These are phyloP conservation scores for slime mould (Dictyostelium discoideum) DNA, from an alignment of 78 protist species.

Conservation along the genomic window DNA sequence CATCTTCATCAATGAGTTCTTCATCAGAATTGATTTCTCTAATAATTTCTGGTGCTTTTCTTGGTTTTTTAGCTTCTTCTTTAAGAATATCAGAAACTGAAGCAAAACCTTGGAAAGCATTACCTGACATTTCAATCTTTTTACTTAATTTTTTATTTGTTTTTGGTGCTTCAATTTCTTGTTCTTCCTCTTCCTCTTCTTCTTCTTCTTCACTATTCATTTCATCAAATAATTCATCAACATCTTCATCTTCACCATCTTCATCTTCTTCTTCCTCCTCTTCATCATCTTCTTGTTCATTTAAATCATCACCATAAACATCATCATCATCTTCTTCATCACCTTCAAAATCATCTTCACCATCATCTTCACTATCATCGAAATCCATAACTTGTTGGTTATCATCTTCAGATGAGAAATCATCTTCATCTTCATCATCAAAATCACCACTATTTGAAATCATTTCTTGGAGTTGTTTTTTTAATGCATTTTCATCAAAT, in stretches of 20 bases:
- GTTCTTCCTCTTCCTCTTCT: slow-evolving; percentile 47
- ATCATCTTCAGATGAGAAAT: slow-evolving; percentile 17
- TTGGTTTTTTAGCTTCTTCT: slow-evolving; percentile 19
- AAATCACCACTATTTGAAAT: not conserved
- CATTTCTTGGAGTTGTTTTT: not conserved
- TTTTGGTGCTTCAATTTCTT: slow-evolving; percentile 18
- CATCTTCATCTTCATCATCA: slow-evolving; percentile 51
- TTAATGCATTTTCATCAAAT: not conserved
- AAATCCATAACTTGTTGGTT: not conserved
- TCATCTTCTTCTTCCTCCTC: slow-evolving; percentile 47
- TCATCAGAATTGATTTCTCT: slow-evolving; percentile 30
- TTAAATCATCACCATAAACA: slow-evolving; percentile 32
- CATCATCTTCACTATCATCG: slow-evolving; percentile 22
- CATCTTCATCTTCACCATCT: not conserved
- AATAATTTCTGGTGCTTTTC: slow-evolving; percentile 11
- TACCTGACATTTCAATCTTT: slow-evolving; percentile 8
- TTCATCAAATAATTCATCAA: slow-evolving; percentile 6
- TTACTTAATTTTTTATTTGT: slow-evolving; percentile 47
- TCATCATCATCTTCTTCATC: slow-evolving; percentile 40
- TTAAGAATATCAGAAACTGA: slow-evolving; percentile 29
- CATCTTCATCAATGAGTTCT: slow-evolving; percentile 15
- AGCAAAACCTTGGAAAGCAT: slow-evolving; percentile 65
- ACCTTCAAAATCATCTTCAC: not conserved
- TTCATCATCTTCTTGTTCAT: slow-evolving; percentile 28
- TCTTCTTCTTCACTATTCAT: slow-evolving; percentile 36